These are phyloP conservation scores for Chrysanthemum makinoi DNA, from an alignment of 129 eudicot genomes.

Conservation along the genomic window DNA sequence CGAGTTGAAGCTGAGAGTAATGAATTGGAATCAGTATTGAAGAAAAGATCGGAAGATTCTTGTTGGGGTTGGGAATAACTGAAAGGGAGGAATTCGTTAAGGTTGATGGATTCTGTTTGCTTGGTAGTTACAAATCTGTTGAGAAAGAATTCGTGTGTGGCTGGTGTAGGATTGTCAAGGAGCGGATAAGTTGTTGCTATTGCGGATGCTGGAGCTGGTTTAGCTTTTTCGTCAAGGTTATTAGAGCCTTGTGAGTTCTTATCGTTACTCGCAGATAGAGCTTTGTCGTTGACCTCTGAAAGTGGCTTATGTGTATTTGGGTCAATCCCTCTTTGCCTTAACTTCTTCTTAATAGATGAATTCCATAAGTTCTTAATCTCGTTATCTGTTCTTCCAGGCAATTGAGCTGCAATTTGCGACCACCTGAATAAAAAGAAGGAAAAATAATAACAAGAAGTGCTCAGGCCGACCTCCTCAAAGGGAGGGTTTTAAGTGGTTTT, in stretches of 20 bases:
- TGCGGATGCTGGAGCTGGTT: conserved; percentile 4
- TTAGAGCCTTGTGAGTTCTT: conserved; percentile 36
- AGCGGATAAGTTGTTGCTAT: conserved; percentile 25
- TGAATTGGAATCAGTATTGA: conserved; percentile 27
- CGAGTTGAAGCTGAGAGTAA: conserved; percentile 13
- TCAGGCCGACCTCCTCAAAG: not conserved
- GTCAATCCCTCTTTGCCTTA: conserved; percentile 90
- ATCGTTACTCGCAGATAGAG: conserved; percentile 29
- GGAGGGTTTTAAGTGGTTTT: no score
- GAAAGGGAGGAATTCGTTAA: conserved; percentile 33
- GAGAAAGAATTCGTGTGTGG: conserved; percentile 72
- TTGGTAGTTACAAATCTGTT: conserved; percentile 44
- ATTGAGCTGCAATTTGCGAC: conserved; percentile 94
- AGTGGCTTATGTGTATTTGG: conserved; percentile 84
- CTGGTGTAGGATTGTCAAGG: conserved; percentile 38
- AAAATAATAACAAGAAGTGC: not conserved
- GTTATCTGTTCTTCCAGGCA: conserved; percentile 93
- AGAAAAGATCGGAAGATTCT: conserved; percentile 37
- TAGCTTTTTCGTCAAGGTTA: conserved; percentile 33
- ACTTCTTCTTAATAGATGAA: conserved; percentile 89
- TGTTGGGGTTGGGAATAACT: conserved; percentile 27
- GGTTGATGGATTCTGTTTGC: conserved; percentile 30
- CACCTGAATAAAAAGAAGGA: conserved; percentile 40
- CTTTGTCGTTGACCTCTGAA: conserved; percentile 51
- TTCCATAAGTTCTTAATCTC: conserved; percentile 97